Evolutionary conservation across 2,329 filamentous ascomycete species (phyloP), one percentile per base, ranked within the genome.

Genomic region (Periconia sp.): DNA sequence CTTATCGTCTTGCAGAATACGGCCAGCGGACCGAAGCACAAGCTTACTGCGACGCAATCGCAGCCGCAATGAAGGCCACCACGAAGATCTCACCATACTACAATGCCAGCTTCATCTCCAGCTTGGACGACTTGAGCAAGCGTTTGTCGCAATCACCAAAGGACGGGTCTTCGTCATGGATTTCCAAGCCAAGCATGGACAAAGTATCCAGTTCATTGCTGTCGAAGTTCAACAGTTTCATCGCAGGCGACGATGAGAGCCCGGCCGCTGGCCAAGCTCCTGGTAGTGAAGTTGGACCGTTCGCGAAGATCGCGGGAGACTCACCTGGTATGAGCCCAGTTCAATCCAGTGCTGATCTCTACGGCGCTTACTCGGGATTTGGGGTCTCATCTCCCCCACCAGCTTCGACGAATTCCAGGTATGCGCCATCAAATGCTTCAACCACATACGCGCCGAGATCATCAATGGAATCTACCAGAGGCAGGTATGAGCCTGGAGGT

Each of bases 211-310:
- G 89, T 56, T 91, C 89, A 33, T 85, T 97, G 70, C 92, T 91
- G 83, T 92, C 87, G 59, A 91, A 89, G 54, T 97, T 99, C 76
- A 97, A 92, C 76, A 97, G 92, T 66, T 99, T 99, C 68, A 92
- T 99, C 56, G 87, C 90, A 48, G 95, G 94, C 14, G 93, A 97
- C 55, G 93, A 97, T 50, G 85, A 84, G 49, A 89, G 91, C 48
- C 80, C 81, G 33, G 80, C 80, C 10, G 85, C 83, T 0, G 81
- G 81, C 50, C 84, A 79, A 9, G 79, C 84, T 13, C 79, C 78
- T 6, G 85, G 84, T 43, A 79, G 73, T 33, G 82, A 83, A 47
- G 76, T 72, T 18, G 91, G 92, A 0, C 92, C 91, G 1, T 97
- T 99, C 71, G 88, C 90, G 8, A 88, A 88, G 50, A 85, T 97